A percentile compares a stretch with the other conserved stretches of the same genome.
Conservation (phyloP, 2,329 filamentous ascomycete species). For the Penicillium sumatraense region DNA sequence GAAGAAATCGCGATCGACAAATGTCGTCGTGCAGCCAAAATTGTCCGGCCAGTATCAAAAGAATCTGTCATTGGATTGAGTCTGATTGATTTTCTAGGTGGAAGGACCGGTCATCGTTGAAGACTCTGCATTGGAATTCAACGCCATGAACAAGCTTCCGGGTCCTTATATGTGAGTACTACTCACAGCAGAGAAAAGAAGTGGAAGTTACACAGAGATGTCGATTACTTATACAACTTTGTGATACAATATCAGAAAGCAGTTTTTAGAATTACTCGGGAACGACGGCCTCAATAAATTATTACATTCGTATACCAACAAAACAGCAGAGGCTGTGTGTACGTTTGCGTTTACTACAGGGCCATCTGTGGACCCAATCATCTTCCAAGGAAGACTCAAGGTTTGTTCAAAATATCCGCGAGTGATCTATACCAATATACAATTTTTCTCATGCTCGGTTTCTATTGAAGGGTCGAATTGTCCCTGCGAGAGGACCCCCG, state of each 20-base stretch:
- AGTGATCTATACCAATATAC: background rate
- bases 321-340: slow-evolving; percentile 84
- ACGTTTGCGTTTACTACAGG: slow-evolving; percentile 85
- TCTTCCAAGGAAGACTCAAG: slow-evolving; percentile 72
- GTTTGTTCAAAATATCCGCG: slow-evolving; percentile 49
- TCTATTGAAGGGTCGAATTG: slow-evolving; percentile 67
- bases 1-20: slow-evolving; percentile 85
- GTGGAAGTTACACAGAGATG: too few species aligned
- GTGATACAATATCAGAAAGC: slow-evolving; percentile 65
- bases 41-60: too few species aligned
- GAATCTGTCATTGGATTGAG: background rate
- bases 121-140: slow-evolving; percentile 86
- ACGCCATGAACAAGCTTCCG: slow-evolving; percentile 78
- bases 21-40: slow-evolving; percentile 70
- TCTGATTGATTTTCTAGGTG: slow-evolving; percentile 54
- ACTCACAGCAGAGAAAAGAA: background rate
- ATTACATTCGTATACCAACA: slow-evolving; percentile 78
- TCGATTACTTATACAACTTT: too few species aligned
- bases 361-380: slow-evolving; percentile 73
- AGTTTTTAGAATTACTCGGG: slow-evolving; percentile 79
- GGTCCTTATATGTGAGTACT: slow-evolving; percentile 80
- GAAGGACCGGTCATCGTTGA: slow-evolving; percentile 84
- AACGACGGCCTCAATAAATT: slow-evolving; percentile 81
- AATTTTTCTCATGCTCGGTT: background rate
- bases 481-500: slow-evolving; percentile 73